Evolutionary conservation across 2,329 filamentous ascomycete species (phyloP).

Genomic region (Podosphaera leucotricha): DNA sequence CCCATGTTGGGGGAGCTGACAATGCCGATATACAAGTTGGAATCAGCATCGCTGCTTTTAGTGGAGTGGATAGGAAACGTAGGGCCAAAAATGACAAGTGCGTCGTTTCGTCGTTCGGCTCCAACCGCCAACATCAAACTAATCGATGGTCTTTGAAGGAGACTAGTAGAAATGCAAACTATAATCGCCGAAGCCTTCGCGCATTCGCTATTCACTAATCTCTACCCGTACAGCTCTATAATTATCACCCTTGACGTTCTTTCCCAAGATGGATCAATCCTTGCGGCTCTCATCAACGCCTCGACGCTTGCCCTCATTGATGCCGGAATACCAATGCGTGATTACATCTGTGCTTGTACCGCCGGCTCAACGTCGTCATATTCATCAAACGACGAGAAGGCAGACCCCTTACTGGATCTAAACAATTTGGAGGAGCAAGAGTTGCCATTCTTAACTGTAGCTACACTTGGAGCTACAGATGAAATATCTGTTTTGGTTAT

Average conservation of each 20-base stretch:
- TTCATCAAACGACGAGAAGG: slow-evolving; percentile 37
- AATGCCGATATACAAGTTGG: slow-evolving; percentile 55
- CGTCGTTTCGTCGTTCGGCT: slow-evolving; percentile 13
- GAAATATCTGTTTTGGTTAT: slow-evolving; percentile 59
- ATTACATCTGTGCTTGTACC: slow-evolving; percentile 74
- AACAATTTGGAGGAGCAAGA: slow-evolving; percentile 68
- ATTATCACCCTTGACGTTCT: slow-evolving; percentile 67
- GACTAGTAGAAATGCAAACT: slow-evolving; percentile 43
- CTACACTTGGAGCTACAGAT: slow-evolving; percentile 49
- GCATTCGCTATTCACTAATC: slow-evolving; percentile 56
- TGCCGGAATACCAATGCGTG: slow-evolving; percentile 83
- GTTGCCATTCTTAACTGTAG: slow-evolving; percentile 69
- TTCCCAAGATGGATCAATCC: slow-evolving; percentile 68
- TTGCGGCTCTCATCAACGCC: slow-evolving; percentile 79
- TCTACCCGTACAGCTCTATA: slow-evolving; percentile 77
- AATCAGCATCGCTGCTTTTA: slow-evolving; percentile 71
- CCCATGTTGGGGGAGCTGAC: slow-evolving; percentile 11
- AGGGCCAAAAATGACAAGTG: slow-evolving; percentile 57
- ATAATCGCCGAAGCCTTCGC: slow-evolving; percentile 59
- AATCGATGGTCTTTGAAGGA: not conserved
- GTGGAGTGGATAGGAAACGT: slow-evolving; percentile 63
- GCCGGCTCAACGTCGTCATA: slow-evolving; percentile 55
- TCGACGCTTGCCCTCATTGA: slow-evolving; percentile 80
- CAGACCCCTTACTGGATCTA: slow-evolving; percentile 59
- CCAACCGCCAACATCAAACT: not conserved